Evolutionary conservation across 441 rosid species (phyloP).

Genomic region (Croton setiger): DNA sequence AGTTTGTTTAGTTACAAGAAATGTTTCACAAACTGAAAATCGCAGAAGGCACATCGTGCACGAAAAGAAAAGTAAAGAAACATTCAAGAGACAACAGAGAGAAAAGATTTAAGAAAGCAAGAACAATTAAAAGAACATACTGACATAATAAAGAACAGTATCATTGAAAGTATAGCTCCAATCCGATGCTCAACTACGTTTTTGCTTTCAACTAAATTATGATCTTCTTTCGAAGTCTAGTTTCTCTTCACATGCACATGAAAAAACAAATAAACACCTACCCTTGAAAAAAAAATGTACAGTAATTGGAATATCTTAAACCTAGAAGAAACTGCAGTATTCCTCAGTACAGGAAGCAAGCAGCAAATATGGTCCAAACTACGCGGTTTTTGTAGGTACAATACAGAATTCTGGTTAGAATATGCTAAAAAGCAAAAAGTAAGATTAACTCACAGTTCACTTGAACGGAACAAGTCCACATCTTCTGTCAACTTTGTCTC

Average conservation of each 20-base stretch:
- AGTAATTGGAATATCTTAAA: background rate
- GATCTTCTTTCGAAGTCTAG: background rate
- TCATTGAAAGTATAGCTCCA: background rate
- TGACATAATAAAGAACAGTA: background rate
- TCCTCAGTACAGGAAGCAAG: background rate
- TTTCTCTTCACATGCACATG: background rate
- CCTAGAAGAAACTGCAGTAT: background rate
- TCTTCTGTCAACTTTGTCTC: slow-evolving; percentile 36
- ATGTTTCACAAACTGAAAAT: background rate
- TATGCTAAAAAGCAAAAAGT: background rate
- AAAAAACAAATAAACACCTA: background rate
- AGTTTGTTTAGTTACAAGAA: background rate
- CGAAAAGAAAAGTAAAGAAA: background rate
- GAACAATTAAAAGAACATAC: background rate
- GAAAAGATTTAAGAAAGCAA: background rate
- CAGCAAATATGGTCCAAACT: background rate
- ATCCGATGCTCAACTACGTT: background rate
- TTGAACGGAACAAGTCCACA: slow-evolving; percentile 32
- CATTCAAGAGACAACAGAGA: background rate
- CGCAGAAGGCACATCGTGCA: slow-evolving; percentile 2
- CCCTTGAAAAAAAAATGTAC: background rate
- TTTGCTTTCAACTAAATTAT: background rate
- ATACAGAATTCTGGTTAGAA: background rate
- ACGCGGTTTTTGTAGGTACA: background rate
- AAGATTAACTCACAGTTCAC: slow-evolving; percentile 39